Base-by-base conservation (phyloP, 176 grass and related monocot species). In the Paspalum vaginatum region DNA sequence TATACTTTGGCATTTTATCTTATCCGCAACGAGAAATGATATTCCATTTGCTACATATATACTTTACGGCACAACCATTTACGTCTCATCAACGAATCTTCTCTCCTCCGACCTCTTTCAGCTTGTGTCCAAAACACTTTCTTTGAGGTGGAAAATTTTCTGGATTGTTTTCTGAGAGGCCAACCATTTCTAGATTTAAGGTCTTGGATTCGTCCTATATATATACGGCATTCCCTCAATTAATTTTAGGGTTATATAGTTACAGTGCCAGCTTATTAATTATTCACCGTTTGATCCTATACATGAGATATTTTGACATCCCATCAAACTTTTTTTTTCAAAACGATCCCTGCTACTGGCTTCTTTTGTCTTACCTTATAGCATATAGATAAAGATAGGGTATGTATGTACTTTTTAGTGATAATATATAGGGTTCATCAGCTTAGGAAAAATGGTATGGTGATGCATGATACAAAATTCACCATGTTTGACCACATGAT, bases 61-160 rank as follows among this genome's bases (percentile, higher is more conserved):
- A 43, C 32, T 65, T 32, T 61, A 22, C 21, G 43, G 4, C 37
- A 2, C 9, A 50, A 8, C 6, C 62, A 71, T 16, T 62, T 71
- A 52, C 54, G 12, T 27, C 44, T 77, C 26, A 42, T 77, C 64
- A 37, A 14, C 16, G 62, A 9, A 75, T 56, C 26, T 67, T 47
- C 58, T 60, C 38, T 69, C n/a, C n/a, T n/a, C 5, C 13, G 47
- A 12, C 24, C 58, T 44, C 46, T 78, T 37, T 44, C 17, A 63
- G 65, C 52, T 85, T 78, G 10, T 51, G 44, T 51, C 53, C 53
- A 78, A 70, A 78, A 61, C 18, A 51, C 9, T 9, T 70, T 47
- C 22, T 51, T 1, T 53, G 14, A 21, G 66, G 21, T n/a, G 11
- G 45, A 39, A 78, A 27, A 66, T 11, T 42, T 32, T 32, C 32